A percentile compares a stretch with the other conserved stretches of the same genome.
Evolutionary conservation across 1,139 yeast species (phyloP).

Genomic region (Yamadazyma taylorii): DNA sequence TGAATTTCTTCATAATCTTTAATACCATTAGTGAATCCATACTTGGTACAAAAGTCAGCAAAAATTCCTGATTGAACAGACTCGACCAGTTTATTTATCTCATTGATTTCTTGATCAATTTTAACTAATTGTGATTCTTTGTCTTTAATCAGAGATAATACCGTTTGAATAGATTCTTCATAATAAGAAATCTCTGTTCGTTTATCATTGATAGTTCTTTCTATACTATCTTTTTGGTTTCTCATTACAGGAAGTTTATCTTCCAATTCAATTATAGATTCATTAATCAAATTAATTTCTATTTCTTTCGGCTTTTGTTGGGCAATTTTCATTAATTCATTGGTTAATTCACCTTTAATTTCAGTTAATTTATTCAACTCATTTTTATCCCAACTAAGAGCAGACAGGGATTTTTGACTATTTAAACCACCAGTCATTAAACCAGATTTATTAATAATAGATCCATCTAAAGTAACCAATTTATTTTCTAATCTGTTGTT

Average conservation of each 20-base stretch:
- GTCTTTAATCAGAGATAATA: conserved; percentile 19
- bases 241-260: conserved; percentile 53
- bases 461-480: conserved; percentile 81
- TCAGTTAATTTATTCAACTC: conserved; percentile 60
- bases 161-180: conserved; percentile 20
- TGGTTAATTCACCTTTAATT: conserved; percentile 59
- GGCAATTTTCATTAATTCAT: conserved; percentile 53
- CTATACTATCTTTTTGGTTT: conserved; percentile 48
- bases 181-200: conserved; percentile 58
- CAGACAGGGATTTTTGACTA: conserved; percentile 32
- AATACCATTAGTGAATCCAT: conserved; percentile 54
- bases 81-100: conserved; percentile 29
- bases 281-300: conserved; percentile 55
- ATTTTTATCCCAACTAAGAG: conserved; percentile 69
- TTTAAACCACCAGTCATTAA: conserved; percentile 87
- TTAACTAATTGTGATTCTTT: conserved; percentile 27
- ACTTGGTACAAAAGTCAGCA: conserved; percentile 50
- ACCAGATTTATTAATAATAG: conserved; percentile 81
- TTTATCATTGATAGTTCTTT: conserved; percentile 55
- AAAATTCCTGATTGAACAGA: conserved; percentile 48
- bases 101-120: conserved; percentile 28
- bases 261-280: conserved; percentile 57
- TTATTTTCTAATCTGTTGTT: conserved; percentile 53
- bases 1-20: conserved; percentile 68
- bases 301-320: conserved; percentile 54